Evolutionary conservation across 2,329 filamentous ascomycete species (phyloP), one percentile per base, ranked within the genome.

Genomic region (Xylariaceae sp.): DNA sequence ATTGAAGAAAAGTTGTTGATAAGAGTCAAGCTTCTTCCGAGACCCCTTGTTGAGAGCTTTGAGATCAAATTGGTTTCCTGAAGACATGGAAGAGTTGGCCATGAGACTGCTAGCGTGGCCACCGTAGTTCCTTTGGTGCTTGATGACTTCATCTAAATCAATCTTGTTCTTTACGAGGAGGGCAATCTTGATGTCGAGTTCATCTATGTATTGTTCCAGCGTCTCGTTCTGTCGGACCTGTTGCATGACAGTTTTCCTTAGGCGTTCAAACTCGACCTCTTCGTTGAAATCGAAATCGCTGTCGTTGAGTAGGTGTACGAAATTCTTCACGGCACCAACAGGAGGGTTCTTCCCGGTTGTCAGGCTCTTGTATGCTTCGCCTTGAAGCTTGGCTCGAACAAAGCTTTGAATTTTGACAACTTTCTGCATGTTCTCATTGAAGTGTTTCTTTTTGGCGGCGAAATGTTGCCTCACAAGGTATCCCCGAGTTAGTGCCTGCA

Each of bases 91-190:
- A n/a, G 82, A 86, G 68, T 93, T 96, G 47, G 88, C 87, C 39
- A 98, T 75, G 22, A 97, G 77, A 48, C 82, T 87, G 52, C 90
- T 86, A 19, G 91, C 84, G 60, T 93, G 86, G 2, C 92, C 91
- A 45, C 93, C 93, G 59, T 93, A 96, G 65, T 95, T 94, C 71
- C 86, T 92, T 63, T 98, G 93, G 63, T 97, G 93, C 59, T 90
- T 89, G 44, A 98, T 88, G 22, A 98, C 93, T 68, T 98, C 94
- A 62, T 98, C 93, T 4, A 98, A 77, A 0, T 93, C 97, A 61
- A 98, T 98, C 69, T 98, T 98, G 79, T 98, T 98, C 77, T 97
- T 97, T 59, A 98, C 93, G 16, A 98, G 77, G 3, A 98, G 79
- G 1, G 93, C 93, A 64, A 98, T 98, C 72, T 98, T 98, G 74